phyloP scores from a whole-genome alignment of 352 stramenopile species.

The Phytophthora ohioensis region DNA sequence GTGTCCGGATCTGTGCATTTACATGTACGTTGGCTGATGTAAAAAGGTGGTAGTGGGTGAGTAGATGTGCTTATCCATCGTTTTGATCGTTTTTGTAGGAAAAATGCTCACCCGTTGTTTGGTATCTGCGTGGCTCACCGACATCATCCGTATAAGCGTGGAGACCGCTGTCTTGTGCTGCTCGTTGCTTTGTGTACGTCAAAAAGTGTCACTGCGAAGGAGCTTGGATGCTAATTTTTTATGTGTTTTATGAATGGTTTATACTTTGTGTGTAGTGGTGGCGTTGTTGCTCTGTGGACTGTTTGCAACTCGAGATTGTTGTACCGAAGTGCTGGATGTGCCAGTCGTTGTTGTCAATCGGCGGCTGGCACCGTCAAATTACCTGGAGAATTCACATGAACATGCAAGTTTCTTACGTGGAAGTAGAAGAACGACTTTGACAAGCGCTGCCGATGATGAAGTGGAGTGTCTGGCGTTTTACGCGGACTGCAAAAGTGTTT shows the following conservation, averaged over 20 bases:
- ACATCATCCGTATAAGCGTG: conserved; percentile 64
- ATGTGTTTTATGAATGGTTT: conserved; percentile 16
- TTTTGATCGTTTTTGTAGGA: conserved; percentile 40
- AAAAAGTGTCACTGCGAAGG: neutral
- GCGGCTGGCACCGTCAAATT: conserved; percentile 6
- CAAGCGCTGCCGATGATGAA: neutral
- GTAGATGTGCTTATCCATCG: conserved; percentile 8
- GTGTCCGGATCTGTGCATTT: conserved; percentile 59
- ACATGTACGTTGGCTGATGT: conserved; percentile 55
- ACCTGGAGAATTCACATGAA: too few relatives aligned
- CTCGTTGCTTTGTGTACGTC: conserved; percentile 55
- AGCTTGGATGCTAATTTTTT: conserved; percentile 1
- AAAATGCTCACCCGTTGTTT: conserved; percentile 65
- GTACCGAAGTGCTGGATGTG: conserved; percentile 34
- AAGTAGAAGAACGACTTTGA: conserved; percentile 10
- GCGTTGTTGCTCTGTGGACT: conserved; percentile 49
- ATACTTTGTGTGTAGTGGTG: conserved; percentile 40
- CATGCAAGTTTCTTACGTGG: conserved; percentile 11
- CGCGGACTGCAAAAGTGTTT: conserved; percentile 28
- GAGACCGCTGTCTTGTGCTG: conserved; percentile 61
- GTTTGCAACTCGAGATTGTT: conserved; percentile 58
- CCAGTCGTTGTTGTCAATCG: conserved; percentile 31
- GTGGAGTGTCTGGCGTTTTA: conserved; percentile 39
- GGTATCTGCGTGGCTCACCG: conserved; percentile 48
- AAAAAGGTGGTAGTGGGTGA: neutral